These are phyloP conservation scores for Talaromyces islandicus DNA, from an alignment of 2,329 filamentous ascomycete genomes.

Conservation along the genomic window DNA sequence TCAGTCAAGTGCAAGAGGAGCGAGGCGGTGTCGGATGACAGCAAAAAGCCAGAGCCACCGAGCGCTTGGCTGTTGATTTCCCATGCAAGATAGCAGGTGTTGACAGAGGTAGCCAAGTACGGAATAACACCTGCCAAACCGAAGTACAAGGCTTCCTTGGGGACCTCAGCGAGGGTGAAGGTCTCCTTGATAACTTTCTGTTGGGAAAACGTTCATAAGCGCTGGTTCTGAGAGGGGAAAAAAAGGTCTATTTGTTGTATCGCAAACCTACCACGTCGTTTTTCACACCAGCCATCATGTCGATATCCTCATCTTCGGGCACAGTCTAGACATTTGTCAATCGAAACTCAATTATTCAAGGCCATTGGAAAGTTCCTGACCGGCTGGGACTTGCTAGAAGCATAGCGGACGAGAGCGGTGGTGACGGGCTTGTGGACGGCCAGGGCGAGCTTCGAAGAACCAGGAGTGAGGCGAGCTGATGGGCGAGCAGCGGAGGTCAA, in stretches of 20 bases:
- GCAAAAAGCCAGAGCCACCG: slow-evolving; percentile 56
- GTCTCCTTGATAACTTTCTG: slow-evolving; percentile 64
- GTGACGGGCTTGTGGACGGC: slow-evolving; percentile 40
- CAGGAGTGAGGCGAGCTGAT: slow-evolving; percentile 28
- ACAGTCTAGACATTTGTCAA: slow-evolving; percentile 13
- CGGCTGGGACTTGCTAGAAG: slow-evolving; percentile 45
- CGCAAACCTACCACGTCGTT: slow-evolving; percentile 52
- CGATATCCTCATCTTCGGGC: slow-evolving; percentile 33
- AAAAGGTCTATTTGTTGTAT: slow-evolving; percentile 3
- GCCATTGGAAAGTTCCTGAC: slow-evolving; percentile 1
- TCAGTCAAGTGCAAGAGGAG: slow-evolving; percentile 69
- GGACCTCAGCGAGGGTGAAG: slow-evolving; percentile 59
- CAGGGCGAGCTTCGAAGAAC: slow-evolving; percentile 35
- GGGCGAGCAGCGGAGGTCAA: slow-evolving; percentile 38
- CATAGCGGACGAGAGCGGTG: slow-evolving; percentile 45
- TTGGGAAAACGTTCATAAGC: slow-evolving; percentile 1
- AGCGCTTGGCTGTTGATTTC: slow-evolving; percentile 66
- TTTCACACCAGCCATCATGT: slow-evolving; percentile 49
- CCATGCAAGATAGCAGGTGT: slow-evolving; percentile 77
- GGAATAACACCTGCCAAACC: slow-evolving; percentile 75
- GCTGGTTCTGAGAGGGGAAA: neutral
- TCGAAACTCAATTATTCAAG: neutral
- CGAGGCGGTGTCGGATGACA: slow-evolving; percentile 66
- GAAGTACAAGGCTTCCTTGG: slow-evolving; percentile 61
- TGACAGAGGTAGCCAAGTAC: slow-evolving; percentile 76